Evolutionary conservation across 1,284 basidiomycete genomes (phyloP).

Genomic region (Pseudomicrostroma phylloplanum): DNA sequence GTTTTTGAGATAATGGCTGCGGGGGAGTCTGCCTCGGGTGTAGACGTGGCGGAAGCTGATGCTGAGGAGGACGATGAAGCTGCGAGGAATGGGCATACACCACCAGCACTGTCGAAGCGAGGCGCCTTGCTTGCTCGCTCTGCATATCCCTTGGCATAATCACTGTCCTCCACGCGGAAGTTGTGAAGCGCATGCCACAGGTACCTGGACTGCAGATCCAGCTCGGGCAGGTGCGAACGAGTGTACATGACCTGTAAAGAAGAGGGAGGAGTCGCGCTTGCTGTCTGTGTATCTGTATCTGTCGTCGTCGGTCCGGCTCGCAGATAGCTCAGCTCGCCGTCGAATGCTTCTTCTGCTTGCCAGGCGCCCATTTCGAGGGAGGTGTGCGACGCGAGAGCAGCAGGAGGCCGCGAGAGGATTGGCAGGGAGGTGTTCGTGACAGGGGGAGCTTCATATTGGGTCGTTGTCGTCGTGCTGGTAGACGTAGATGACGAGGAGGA

Average conservation of each 20-base stretch:
- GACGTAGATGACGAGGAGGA: background rate
- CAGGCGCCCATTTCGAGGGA: background rate
- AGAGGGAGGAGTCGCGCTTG: background rate
- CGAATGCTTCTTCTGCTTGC: background rate
- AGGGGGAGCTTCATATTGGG: background rate
- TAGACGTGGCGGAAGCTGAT: no score
- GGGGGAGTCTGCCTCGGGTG: no score
- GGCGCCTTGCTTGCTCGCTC: background rate
- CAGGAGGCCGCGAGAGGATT: background rate
- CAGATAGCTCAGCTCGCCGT: background rate
- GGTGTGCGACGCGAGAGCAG: background rate
- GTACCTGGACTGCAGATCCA: conserved; percentile 22
- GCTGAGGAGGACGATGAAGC: background rate
- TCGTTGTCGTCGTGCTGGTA: background rate
- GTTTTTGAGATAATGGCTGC: conserved; percentile 12
- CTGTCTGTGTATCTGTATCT: background rate
- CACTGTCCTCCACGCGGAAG: conserved; percentile 14
- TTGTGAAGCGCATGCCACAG: conserved; percentile 33
- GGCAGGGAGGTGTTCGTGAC: background rate
- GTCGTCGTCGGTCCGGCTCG: background rate
- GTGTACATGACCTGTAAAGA: conserved; percentile 26
- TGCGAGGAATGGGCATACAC: background rate
- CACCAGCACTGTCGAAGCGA: background rate
- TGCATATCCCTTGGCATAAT: background rate
- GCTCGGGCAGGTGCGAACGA: conserved; percentile 22